Base-by-base conservation (phyloP, 768 basidiomycete species). In the Infundibulicybe gibba region DNA sequence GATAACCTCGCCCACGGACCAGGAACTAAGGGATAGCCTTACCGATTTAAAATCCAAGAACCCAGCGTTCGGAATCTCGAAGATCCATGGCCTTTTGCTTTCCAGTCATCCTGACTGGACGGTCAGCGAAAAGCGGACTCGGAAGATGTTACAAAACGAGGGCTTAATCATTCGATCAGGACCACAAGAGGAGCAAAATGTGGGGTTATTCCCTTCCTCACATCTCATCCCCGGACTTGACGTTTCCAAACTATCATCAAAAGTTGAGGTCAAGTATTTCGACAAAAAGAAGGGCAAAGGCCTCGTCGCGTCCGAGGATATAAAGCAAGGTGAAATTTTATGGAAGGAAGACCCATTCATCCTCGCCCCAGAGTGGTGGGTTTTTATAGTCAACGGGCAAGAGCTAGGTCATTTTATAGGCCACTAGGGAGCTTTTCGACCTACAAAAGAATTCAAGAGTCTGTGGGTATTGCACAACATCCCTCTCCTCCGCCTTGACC, bases 261-360 rank as follows among this genome's bases (percentile, higher is more conserved):
- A 83, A 56, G 74, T 88, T 9, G 70, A 77, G 38, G 86, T 90
- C 5, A 76, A 71, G 57, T 75, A 81, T 63, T 91, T 91, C 56
- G 72, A 79, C 41, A 72, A 74, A 50, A 69, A 70, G 48, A 92
- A 85, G 57, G 92, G 93, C 2, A 94, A 94, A 56, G 93, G 92
- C 0, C 69, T 95, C 32, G 79, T 94, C 0, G 89, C 90, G 1
- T 77, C 65, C 31, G 77, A 81, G 42, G 69, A 74, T 25, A 85
- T 94, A 44, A 65, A 67, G 19, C 77, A 81, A 55, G 89, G 86
- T 0, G 88, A 94, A 51, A 67, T 80, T 3, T 61, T 95, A 14
- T 94, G 92, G 90, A 85, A 81, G 49, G 91, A 94, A 58, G 87
- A 90, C 56, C 89, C 88, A 1, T 90, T 85, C 58, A 64, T 85